Base-by-base conservation (phyloP, 1,284 basidiomycete species). In the Ceratobasidium sp. region DNA sequence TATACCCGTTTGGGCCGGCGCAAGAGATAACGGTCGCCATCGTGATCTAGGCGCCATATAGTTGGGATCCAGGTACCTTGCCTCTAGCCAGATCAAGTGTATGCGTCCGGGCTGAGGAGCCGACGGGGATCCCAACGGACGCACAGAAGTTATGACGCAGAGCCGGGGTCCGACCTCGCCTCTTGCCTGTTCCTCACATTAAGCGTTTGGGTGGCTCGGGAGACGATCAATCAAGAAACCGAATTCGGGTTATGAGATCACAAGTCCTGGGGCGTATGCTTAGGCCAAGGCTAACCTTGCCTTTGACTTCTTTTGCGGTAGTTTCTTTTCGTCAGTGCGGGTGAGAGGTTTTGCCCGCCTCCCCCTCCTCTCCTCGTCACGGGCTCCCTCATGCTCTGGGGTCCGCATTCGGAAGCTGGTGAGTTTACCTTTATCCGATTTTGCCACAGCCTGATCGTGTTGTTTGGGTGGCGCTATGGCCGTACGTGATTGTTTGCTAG, bases 41-140 rank as follows among this genome's bases (percentile, higher is more conserved):
- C 55, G 18, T 57, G n/a, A 57, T 57, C 55, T 57, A 57, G 55
- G 55, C 55, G 55, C 55, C 55, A 39, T 39, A 34, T 57, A 21
- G n/a, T n/a, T 23, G 55, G 55, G 55, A 6, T 6, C 2, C 14
- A 6, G 36, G 36, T 39, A 32, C 28, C 26, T 39, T 39, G 36
- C 8, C 3, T n/a, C 21, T 57, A 21, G 55, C 34, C 55, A 18
- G n/a, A 18, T 6, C 16, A 2, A 30, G 28, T 6, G 23, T 8
- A 23, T 14, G 8, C 36, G 8, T 14, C 36, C 21, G 48, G 48
- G 3, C 48, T 14, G 21, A 28, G 6, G 23, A 52, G 21, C 48
- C 23, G 26, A 23, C 4, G 16, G 48, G 23, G 26, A 52, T 23
- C n/a, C 8, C 21, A 45, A 23, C 48, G 23, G 48, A 18, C 4